A percentile compares a stretch with the other conserved stretches of the same genome.
Evolutionary conservation across 306 rosid genomes (phyloP).

Genomic region (Sphenostylis stenocarpa): DNA sequence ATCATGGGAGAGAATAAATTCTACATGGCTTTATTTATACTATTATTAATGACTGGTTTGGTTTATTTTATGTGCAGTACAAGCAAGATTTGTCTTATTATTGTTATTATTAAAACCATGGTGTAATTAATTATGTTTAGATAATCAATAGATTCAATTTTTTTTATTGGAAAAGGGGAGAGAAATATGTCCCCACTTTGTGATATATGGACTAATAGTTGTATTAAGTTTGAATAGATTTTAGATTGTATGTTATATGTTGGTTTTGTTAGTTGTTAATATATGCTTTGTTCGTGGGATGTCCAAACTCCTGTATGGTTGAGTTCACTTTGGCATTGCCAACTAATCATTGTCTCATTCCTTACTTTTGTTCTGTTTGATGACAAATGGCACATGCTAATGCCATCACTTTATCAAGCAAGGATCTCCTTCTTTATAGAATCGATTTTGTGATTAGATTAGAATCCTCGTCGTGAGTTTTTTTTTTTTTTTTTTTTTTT

Average conservation of each 20-base stretch:
- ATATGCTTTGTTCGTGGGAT: not conserved
- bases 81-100: not conserved
- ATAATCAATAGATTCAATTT: not conserved
- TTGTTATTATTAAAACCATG: not conserved
- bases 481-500: too few species aligned
- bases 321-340: conserved; percentile 21
- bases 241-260: conserved; percentile 17
- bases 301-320: not conserved
- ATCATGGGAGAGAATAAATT: conserved; percentile 13
- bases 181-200: conserved; percentile 19
- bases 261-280: conserved; percentile 23
- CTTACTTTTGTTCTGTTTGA: conserved; percentile 24
- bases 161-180: not conserved
- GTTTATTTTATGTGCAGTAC: not conserved
- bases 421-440: conserved; percentile 5
- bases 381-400: conserved; percentile 39
- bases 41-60: not conserved
- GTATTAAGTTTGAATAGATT: conserved; percentile 6
- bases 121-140: not conserved
- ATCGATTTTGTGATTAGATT: not conserved
- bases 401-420: conserved; percentile 17
- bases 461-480: too few species aligned
- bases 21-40: not conserved
- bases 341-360: conserved; percentile 36
- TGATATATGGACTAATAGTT: conserved; percentile 18